Percentiles rank a stretch among this genome's conserved stretches.
Conservation (phyloP, 2,329 filamentous ascomycete species). For the Monosporascus sp. region DNA sequence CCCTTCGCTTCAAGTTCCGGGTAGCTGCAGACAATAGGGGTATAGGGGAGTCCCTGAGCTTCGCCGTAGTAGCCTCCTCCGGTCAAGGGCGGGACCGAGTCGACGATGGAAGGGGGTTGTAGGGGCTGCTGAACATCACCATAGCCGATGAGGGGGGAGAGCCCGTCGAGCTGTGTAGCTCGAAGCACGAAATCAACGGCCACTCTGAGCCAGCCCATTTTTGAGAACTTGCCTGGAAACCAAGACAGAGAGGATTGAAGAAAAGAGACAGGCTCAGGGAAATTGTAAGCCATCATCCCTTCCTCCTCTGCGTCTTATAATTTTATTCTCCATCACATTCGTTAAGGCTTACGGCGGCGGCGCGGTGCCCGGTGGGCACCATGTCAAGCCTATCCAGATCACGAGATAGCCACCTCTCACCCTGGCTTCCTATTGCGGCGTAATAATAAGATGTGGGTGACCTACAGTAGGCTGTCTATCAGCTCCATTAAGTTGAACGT, state of each 20-base stretch:
- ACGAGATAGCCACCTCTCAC: not conserved
- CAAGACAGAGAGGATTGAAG: not conserved
- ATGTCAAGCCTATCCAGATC: not conserved
- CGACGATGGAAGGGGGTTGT: conserved; percentile 1
- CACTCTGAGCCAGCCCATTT: conserved; percentile 12
- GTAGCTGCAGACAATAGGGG: conserved; percentile 10
- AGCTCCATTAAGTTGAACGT: not conserved
- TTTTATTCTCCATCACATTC: no score
- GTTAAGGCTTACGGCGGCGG: no score
- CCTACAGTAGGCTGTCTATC: not conserved
- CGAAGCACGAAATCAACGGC: conserved; percentile 10
- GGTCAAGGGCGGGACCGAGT: not conserved
- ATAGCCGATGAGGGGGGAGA: conserved; percentile 2
- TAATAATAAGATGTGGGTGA: not conserved
- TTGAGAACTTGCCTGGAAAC: not conserved
- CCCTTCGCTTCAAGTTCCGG: conserved; percentile 11
- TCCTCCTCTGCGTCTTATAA: no score
- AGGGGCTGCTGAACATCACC: conserved; percentile 8
- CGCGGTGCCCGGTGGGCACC: no score
- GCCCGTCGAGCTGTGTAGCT: conserved; percentile 7
- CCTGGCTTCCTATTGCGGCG: not conserved
- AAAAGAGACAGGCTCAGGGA: not conserved
- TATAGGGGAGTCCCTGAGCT: not conserved
- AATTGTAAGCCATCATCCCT: no score
- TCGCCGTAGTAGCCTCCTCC: not conserved